phyloP scores from a whole-genome alignment of 2,329 filamentous ascomycete genomes.

The Trichoderma hamatum region DNA sequence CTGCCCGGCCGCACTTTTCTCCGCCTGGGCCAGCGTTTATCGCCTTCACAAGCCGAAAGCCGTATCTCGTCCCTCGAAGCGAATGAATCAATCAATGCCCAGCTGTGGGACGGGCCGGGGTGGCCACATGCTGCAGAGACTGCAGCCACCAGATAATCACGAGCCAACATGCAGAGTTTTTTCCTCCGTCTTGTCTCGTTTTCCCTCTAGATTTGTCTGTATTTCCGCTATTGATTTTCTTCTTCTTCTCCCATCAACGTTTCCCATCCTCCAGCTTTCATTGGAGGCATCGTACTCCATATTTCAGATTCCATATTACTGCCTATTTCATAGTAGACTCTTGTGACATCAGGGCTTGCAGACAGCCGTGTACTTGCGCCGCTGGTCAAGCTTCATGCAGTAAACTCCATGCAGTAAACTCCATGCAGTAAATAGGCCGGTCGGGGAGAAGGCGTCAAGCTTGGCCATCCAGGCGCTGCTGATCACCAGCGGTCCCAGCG shows the following conservation, averaged over 20 bases:
- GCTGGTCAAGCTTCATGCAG: no score
- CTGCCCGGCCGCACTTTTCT: slow-evolving; percentile 4
- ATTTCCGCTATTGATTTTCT: neutral
- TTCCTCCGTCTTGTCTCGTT: neutral
- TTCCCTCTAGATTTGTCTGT: neutral
- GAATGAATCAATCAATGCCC: neutral
- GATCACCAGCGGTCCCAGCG: neutral
- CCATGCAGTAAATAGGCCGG: neutral
- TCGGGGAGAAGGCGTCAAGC: neutral
- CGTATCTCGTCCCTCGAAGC: neutral
- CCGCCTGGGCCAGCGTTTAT: neutral
- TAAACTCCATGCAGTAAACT: no score
- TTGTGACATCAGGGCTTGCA: no score
- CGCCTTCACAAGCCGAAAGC: neutral
- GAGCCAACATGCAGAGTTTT: neutral
- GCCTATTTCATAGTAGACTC: neutral
- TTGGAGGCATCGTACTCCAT: neutral
- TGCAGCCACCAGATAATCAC: neutral
- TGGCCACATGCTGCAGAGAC: neutral
- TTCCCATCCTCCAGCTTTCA: neutral
- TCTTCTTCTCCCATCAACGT: slow-evolving; percentile 1
- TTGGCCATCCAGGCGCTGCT: neutral
- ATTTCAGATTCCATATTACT: neutral
- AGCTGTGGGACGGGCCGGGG: slow-evolving; percentile 10
- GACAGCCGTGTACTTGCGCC: neutral